A percentile compares a stretch with the other conserved stretches of the same genome.
phyloP scores from a whole-genome alignment of 1,284 basidiomycete species.

The Apiotrichum veenhuisii region DNA sequence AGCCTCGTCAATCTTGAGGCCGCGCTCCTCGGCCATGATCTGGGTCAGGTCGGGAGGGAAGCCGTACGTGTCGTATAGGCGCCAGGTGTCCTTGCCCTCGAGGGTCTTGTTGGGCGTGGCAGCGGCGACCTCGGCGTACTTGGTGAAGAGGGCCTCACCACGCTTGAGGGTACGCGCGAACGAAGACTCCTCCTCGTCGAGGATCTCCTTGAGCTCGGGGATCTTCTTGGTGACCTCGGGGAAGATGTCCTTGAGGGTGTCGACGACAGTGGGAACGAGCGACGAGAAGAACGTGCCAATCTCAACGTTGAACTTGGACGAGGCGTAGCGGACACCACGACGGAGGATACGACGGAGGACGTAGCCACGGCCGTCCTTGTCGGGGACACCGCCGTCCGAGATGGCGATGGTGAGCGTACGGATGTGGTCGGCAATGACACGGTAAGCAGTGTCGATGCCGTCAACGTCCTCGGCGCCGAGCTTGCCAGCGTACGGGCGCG shows the following conservation, averaged over 20 bases:
- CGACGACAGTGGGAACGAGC: conserved; percentile 81
- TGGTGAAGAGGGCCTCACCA: conserved; percentile 93
- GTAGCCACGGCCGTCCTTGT: conserved; percentile 94
- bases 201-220: conserved; percentile 86
- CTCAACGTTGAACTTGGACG: conserved; percentile 89
- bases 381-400: conserved; percentile 92
- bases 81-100: conserved; percentile 90
- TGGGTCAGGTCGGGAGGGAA: conserved; percentile 97
- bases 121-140: conserved; percentile 71
- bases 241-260: conserved; percentile 84
- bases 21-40: conserved; percentile 95
- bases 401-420: conserved; percentile 93
- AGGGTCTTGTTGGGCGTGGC: conserved; percentile 66
- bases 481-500: conserved; percentile 79
- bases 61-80: conserved; percentile 95
- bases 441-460: conserved; percentile 95
- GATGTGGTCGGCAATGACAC: conserved; percentile 95
- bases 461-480: conserved; percentile 90
- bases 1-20: conserved; percentile 75
- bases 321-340: conserved; percentile 87
- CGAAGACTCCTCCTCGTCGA: conserved; percentile 96
- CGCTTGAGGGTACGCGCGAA: conserved; percentile 95
- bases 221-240: conserved; percentile 86
- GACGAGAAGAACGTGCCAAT: conserved; percentile 96
- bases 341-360: conserved; percentile 89